A percentile compares a stretch with the other conserved stretches of the same genome.
phyloP scores from a whole-genome alignment of 176 grass and related monocot species.

The Oryza coarctata region DNA sequence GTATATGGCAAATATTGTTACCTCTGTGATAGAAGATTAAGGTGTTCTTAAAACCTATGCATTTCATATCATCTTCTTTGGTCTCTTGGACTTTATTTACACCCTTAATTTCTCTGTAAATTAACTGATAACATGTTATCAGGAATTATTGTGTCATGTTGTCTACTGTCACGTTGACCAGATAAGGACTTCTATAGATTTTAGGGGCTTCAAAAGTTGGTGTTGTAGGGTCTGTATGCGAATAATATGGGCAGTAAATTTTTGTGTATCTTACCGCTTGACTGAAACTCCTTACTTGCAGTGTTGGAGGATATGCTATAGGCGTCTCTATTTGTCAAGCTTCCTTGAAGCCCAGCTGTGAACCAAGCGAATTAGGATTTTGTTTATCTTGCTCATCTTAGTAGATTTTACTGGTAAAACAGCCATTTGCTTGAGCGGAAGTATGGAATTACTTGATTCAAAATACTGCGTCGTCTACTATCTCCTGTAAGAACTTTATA shows the following conservation, averaged over 20 bases:
- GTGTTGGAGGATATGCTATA: not conserved
- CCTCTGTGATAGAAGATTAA: not conserved
- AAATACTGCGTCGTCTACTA: not conserved
- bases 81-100: not conserved
- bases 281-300: conserved; percentile 12
- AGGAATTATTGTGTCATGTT: not conserved
- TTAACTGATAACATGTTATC: not conserved
- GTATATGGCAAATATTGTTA: not conserved
- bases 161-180: not conserved
- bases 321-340: not conserved
- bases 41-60: not conserved
- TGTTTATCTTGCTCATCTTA: not conserved
- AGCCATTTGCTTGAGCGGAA: not conserved
- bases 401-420: not conserved
- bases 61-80: not conserved
- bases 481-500: not conserved
- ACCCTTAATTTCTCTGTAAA: not conserved
- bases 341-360: not conserved
- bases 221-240: not conserved
- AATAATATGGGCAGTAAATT: not conserved
- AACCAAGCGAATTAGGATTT: not conserved
- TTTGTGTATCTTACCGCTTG: not conserved
- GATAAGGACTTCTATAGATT: not conserved
- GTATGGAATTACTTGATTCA: not conserved
- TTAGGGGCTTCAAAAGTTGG: not conserved